Conservation (phyloP, 345 rosid species). For the Lepidium didymum region DNA sequence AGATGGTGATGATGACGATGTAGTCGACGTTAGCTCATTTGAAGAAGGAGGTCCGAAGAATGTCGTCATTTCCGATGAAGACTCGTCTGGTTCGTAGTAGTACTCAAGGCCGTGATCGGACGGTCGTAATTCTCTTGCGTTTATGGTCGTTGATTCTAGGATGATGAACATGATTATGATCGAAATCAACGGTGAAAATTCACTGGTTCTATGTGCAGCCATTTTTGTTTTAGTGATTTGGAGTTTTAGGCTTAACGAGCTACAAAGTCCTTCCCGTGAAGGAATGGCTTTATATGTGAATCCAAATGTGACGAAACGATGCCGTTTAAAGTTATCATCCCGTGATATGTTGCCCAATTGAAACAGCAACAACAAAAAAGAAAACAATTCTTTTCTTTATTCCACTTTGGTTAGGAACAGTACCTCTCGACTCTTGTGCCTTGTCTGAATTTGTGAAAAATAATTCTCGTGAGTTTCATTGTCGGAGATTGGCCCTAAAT, state of each 20-base stretch:
- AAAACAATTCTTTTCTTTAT: not conserved
- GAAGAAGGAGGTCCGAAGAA: constrained; percentile 42
- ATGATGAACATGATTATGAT: not conserved
- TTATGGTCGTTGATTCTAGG: not conserved
- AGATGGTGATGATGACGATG: not conserved
- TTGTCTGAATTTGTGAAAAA: constrained; percentile 11
- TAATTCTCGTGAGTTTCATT: constrained; percentile 23
- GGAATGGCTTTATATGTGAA: not conserved
- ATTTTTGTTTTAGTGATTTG: not conserved
- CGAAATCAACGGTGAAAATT: constrained; percentile 10
- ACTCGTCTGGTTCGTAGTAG: constrained; percentile 35
- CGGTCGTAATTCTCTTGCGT: constrained; percentile 55
- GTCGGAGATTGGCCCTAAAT: constrained; percentile 27
- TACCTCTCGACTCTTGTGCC: constrained; percentile 18
- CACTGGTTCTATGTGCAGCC: not conserved
- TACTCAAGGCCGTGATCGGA: constrained; percentile 65
- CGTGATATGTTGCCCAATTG: not conserved
- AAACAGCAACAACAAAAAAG: not conserved
- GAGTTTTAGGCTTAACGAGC: not conserved
- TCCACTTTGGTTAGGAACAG: constrained; percentile 11
- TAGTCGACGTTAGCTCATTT: not conserved
- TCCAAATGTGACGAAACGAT: not conserved
- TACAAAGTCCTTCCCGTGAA: not conserved
- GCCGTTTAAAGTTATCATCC: not conserved
- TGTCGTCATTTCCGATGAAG: constrained; percentile 41